Evolutionary conservation across 2,329 filamentous ascomycete species (phyloP).

Genomic region (Ceratocystis cubensis): DNA sequence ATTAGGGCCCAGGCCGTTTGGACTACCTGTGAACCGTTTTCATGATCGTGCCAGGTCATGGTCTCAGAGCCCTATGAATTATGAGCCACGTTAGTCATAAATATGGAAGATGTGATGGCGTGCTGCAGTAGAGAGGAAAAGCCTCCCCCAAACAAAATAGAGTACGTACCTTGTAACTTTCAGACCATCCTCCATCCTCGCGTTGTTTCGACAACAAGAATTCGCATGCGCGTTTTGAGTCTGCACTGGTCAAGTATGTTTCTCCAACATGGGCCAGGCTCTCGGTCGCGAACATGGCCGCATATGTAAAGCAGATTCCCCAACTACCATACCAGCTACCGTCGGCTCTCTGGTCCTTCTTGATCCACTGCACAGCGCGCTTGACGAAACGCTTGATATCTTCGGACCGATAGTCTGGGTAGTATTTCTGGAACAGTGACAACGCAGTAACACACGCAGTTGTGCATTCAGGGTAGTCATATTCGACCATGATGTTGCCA

Average conservation of each 20-base stretch:
- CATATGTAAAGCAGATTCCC: conserved; percentile 98
- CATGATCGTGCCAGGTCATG: conserved; percentile 61
- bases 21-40: conserved; percentile 70
- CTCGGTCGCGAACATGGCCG: conserved; percentile 90
- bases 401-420: conserved; percentile 62
- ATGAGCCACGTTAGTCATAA: conserved; percentile 9
- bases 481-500: conserved; percentile 94
- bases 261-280: conserved; percentile 72
- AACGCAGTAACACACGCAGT: conserved; percentile 86
- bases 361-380: conserved; percentile 71
- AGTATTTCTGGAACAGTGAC: conserved; percentile 66
- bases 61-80: conserved; percentile 56
- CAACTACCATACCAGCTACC: conserved; percentile 97
- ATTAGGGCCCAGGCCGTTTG: conserved; percentile 89
- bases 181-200: conserved; percentile 88
- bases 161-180: conserved; percentile 60
- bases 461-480: conserved; percentile 96
- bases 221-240: conserved; percentile 63
- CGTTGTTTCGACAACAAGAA: conserved; percentile 79
- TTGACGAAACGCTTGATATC: conserved; percentile 65
- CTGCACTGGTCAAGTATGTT: conserved; percentile 59
- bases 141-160: background rate
- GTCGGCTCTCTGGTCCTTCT: conserved; percentile 60
- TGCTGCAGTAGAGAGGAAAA: background rate
- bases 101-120: too few relatives aligned